Evolutionary conservation across 768 basidiomycete species (phyloP).

Genomic region (Lactifluus hygrophoroides): DNA sequence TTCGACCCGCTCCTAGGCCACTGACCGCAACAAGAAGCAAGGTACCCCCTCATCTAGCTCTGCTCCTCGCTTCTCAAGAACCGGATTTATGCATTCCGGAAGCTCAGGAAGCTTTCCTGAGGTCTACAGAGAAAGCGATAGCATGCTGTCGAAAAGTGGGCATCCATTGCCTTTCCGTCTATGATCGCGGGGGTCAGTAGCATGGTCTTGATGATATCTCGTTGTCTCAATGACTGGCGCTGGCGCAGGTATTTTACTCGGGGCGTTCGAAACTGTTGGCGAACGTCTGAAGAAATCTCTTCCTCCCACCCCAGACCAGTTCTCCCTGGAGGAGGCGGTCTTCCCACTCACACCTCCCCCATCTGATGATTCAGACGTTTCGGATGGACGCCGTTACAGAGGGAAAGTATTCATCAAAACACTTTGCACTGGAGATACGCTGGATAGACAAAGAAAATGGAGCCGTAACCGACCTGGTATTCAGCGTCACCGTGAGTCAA

Average conservation of each 20-base stretch:
- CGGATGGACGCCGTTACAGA: neutral
- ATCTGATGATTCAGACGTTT: conserved; percentile 56
- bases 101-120: conserved; percentile 37
- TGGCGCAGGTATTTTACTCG: conserved; percentile 17
- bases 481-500: conserved; percentile 17
- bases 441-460: conserved; percentile 3
- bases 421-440: neutral
- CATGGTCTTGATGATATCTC: neutral
- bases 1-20: conserved; percentile 35
- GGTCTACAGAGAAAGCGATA: conserved; percentile 45
- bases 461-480: conserved; percentile 3
- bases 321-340: conserved; percentile 46
- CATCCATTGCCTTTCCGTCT: conserved; percentile 57
- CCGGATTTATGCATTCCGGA: conserved; percentile 27
- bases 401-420: conserved; percentile 4
- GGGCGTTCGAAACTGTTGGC: neutral
- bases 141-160: conserved; percentile 58
- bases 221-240: conserved; percentile 28
- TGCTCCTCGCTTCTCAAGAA: conserved; percentile 48
- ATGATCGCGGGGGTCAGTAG: conserved; percentile 59
- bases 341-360: conserved; percentile 74
- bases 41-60: conserved; percentile 56
- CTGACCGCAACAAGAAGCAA: conserved; percentile 46
- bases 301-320: conserved; percentile 19
- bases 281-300: conserved; percentile 28